These are phyloP conservation scores for Rhizopogon roseolus DNA, from an alignment of 768 basidiomycete species.

Conservation along the genomic window DNA sequence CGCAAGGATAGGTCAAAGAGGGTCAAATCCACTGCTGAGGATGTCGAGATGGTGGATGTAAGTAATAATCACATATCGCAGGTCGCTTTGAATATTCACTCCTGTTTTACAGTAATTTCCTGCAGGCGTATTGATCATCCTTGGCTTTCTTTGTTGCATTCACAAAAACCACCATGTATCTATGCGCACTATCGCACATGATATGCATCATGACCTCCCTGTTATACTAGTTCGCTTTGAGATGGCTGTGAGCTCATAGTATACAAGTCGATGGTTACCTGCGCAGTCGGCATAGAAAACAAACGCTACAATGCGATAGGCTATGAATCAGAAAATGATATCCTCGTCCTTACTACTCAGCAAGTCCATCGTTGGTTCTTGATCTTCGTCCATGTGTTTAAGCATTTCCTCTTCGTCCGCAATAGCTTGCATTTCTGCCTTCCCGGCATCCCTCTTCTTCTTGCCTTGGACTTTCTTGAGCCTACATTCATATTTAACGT, in stretches of 20 bases:
- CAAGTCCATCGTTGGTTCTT: conserved; percentile 50
- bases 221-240: neutral
- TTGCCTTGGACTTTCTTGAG: conserved; percentile 97
- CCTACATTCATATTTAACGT: conserved; percentile 34
- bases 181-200: conserved; percentile 48
- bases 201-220: conserved; percentile 47
- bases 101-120: conserved; percentile 29
- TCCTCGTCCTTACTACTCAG: conserved; percentile 87
- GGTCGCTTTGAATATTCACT: conserved; percentile 9
- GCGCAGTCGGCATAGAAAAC: neutral
- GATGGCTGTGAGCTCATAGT: neutral
- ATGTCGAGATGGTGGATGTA: conserved; percentile 81
- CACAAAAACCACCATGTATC: conserved; percentile 63
- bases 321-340: conserved; percentile 73
- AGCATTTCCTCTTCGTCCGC: conserved; percentile 25
- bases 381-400: conserved; percentile 9
- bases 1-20: conserved; percentile 79
- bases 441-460: conserved; percentile 16
- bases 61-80: conserved; percentile 26
- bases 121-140: conserved; percentile 12
- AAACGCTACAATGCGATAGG: conserved; percentile 5
- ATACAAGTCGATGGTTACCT: neutral
- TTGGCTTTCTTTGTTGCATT: conserved; percentile 13
- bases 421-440: conserved; percentile 14
- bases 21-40: conserved; percentile 38